These are phyloP conservation scores for Tephrocybe sp. DNA, from an alignment of 768 basidiomycete species.

Conservation along the genomic window DNA sequence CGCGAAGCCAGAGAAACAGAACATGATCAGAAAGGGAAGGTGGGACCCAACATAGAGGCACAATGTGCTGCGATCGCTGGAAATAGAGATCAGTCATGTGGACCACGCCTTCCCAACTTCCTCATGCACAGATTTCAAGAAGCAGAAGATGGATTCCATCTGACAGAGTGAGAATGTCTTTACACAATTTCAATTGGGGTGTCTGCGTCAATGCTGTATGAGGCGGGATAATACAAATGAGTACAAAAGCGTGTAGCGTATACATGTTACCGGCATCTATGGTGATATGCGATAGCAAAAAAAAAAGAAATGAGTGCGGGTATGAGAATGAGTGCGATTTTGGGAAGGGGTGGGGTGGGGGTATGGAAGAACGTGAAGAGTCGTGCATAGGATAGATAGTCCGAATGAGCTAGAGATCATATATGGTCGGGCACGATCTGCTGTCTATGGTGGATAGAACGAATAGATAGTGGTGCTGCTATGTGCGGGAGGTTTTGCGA, in stretches of 20 bases:
- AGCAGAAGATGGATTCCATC: too few species aligned
- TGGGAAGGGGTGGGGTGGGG: conserved; percentile 2
- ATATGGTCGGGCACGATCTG: conserved; percentile 6
- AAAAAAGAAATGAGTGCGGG: neutral
- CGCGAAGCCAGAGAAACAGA: neutral
- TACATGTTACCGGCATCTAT: conserved; percentile 21
- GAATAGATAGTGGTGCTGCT: conserved; percentile 21
- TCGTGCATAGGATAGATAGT: conserved; percentile 13
- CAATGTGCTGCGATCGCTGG: conserved; percentile 5
- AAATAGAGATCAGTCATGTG: conserved; percentile 14
- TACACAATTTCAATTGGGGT: neutral
- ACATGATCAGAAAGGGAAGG: conserved; percentile 7
- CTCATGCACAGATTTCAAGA: too few species aligned
- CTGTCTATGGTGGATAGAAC: conserved; percentile 11
- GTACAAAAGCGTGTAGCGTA: conserved; percentile 16
- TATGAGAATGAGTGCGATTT: conserved; percentile 5
- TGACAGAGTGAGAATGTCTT: too few species aligned
- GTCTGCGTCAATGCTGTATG: conserved; percentile 5
- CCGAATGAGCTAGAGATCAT: conserved; percentile 1
- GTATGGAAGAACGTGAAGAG: conserved; percentile 4
- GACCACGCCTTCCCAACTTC: neutral
- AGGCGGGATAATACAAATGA: conserved; percentile 16
- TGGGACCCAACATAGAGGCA: conserved; percentile 2
- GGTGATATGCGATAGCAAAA: conserved; percentile 16
- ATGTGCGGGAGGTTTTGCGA: conserved; percentile 36